These are phyloP conservation scores for Brassica carinata DNA, from an alignment of 345 rosid species.

Conservation along the genomic window DNA sequence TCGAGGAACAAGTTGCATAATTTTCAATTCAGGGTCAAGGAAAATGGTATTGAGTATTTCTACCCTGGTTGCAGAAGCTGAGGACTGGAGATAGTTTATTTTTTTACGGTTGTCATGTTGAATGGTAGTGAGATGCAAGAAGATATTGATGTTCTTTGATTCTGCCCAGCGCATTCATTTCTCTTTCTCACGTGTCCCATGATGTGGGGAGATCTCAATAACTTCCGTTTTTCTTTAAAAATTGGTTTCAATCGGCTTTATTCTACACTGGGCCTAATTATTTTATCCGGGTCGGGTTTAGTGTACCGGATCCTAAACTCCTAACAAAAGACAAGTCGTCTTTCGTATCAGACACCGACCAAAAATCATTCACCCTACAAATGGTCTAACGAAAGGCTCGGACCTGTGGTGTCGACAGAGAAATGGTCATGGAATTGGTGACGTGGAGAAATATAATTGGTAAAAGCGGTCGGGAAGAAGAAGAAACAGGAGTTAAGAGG, in stretches of 20 bases:
- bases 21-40: constrained; percentile 84
- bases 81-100: background rate
- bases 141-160: too few species aligned
- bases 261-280: background rate
- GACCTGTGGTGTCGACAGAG: background rate
- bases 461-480: background rate
- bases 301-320: background rate
- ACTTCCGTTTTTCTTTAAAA: background rate
- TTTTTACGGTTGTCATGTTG: background rate
- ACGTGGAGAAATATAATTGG: background rate
- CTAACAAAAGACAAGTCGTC: background rate
- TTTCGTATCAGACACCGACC: background rate
- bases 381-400: background rate
- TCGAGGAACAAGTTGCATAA: constrained; percentile 57
- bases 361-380: background rate
- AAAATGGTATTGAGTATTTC: constrained; percentile 71
- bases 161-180: too few species aligned
- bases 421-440: background rate
- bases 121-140: background rate
- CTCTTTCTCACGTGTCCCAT: too few species aligned
- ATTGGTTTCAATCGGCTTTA: background rate
- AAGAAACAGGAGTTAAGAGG: background rate
- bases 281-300: background rate
- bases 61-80: constrained; percentile 66
- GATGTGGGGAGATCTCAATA: too few species aligned